Base-by-base conservation (phyloP, 345 rosid species). In the Aquilaria yunnanensis region DNA sequence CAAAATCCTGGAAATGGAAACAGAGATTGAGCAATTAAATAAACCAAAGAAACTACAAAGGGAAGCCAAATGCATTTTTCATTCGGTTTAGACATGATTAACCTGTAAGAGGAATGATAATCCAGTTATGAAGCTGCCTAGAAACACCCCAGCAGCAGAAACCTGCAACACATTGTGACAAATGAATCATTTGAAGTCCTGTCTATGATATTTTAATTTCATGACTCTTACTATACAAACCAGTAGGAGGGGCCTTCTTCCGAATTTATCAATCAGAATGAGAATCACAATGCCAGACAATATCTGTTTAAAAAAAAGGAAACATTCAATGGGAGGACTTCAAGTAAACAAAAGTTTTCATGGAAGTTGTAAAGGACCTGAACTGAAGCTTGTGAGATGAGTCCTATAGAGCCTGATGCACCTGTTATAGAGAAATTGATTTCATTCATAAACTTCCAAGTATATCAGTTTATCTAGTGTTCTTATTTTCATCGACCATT, bases 161-260 rank as follows among this genome's bases (percentile, higher is more conserved):
- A 64, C 63, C 83, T 78, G 67, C 55, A 58, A 30, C 31, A 33
- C 23, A 23, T 23, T 23, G 23, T 23, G 16, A 23, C 23, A 23
- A 23, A 23, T 23, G 23, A 23, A 46, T 10, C 47, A 31, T 14
- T 9, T 48, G 14, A 55, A 56, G 23, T 23, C 23, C 23, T 23
- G 23, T 23, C 23, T 23, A 23, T 23, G 23, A 23, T 23, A 23
- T 23, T 54, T 12, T 0, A 32, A 13, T 37, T 10, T 10, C 8
- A 48, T 56, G 33, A 46, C 34, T 33, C 48, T 60, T 49, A 50
- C 14, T 29, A 5, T 33, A 47, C 67, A 51, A 51, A 81, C 86
- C 79, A 78, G n/a, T 23, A 76, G 76, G 37, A 81, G 74, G 9
- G 78, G 81, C 31, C 78, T 60, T 6, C 81, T 70, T 70, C 23